These are phyloP conservation scores for Trichoderma polysporum DNA, from an alignment of 2,329 filamentous ascomycete genomes.

Conservation along the genomic window DNA sequence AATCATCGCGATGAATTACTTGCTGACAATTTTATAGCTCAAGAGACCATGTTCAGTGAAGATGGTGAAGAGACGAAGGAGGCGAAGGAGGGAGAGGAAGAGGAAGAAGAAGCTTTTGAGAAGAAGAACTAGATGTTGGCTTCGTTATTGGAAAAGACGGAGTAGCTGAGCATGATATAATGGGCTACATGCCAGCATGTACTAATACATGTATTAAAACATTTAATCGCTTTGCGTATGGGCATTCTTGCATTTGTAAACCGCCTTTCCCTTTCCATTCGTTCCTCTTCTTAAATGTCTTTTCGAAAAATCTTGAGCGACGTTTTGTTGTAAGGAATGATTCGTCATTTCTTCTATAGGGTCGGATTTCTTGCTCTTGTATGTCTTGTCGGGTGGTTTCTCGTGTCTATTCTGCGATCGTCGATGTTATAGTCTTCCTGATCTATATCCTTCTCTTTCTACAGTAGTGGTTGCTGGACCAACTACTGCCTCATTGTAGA, in stretches of 20 bases:
- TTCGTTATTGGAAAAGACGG: background rate
- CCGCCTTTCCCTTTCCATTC: background rate
- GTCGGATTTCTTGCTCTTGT: background rate
- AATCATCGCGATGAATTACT: background rate
- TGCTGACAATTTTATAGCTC: slow-evolving; percentile 43
- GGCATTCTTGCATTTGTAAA: background rate
- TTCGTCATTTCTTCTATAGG: background rate
- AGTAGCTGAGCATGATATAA: background rate
- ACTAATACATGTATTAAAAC: background rate
- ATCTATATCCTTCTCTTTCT: slow-evolving; percentile 9
- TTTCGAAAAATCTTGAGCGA: background rate
- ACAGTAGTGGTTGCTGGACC: too few relatives aligned
- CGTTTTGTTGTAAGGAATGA: background rate
- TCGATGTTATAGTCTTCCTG: background rate
- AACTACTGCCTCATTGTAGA: background rate
- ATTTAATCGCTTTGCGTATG: background rate
- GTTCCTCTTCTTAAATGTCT: background rate
- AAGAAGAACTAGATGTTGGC: slow-evolving; percentile 22
- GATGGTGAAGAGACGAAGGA: slow-evolving; percentile 44
- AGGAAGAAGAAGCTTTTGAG: slow-evolving; percentile 26
- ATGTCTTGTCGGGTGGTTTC: background rate
- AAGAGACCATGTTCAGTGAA: slow-evolving; percentile 59
- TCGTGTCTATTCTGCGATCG: background rate
- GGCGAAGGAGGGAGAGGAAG: slow-evolving; percentile 31
- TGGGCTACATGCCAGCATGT: background rate